Base-by-base conservation (phyloP, 2,329 filamentous ascomycete species). In the Fusarium sp. region DNA sequence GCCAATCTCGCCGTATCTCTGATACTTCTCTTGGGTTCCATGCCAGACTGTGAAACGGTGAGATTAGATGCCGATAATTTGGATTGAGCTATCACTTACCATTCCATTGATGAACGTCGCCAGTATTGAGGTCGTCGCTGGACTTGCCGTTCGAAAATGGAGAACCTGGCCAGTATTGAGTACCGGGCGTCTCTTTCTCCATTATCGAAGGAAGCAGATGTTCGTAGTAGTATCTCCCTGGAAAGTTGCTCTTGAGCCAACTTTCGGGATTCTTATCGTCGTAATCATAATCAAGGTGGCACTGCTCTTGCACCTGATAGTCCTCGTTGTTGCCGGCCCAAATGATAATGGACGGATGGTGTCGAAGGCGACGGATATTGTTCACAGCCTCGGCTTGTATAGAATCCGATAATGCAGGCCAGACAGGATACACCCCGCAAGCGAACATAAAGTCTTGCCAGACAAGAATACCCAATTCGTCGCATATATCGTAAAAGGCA, bases 271-370 rank as follows among this genome's bases (percentile, higher is more conserved):
- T 68, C 92, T 86, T 93, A 81, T 97, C 90, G 13, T 88, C 85
- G 69, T 88, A 91, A 71, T 97, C 83, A 76, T 94, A 95, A 4
- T 87, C 89, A 57, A 95, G 83, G 2, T 86, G 84, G 61, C 86
- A 87, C 18, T 85, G 83, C 76, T 94, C 92, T 70, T 90, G 88
- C 14, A 94, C 90, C 77, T 94, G 76, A 29, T 95, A 95, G 74
- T 83, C 92, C 77, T 95, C 93, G 72, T 96, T 96, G 77, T 94
- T 95, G 3, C 93, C 93, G 8, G 91, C 92, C 81, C 90, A 95
- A 47, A 95, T 88, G 12, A 92, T 87, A 61, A 96, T 85, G 0
- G 88, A 92, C 1, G 93, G 86, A 67, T 90, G 88, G 53, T 86
- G 83, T 51, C 87, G 80, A 34, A 91, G 76, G 11, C 87, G 80